phyloP scores from a whole-genome alignment of 2,329 filamentous ascomycete genomes.

The Neophaeococcomyces aloes region DNA sequence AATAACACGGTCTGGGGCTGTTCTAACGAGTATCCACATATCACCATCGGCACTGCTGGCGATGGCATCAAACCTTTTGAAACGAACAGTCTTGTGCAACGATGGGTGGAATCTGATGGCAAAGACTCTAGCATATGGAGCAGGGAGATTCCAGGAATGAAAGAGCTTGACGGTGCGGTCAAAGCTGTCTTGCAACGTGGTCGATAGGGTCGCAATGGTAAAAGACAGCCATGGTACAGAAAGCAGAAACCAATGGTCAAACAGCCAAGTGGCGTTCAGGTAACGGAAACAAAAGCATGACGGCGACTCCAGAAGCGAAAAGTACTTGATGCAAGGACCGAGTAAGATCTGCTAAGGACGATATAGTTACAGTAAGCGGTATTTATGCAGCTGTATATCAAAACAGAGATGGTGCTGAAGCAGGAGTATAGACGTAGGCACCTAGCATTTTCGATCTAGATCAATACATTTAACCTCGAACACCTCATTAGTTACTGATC shows the following conservation, averaged over 20 bases:
- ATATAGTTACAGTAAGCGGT: no score
- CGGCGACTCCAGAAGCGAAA: neutral
- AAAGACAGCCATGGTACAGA: neutral
- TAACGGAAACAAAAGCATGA: neutral
- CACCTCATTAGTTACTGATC: no score
- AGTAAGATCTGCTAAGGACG: no score
- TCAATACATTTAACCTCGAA: no score
- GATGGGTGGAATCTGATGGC: slow-evolving; percentile 56
- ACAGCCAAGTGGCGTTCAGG: neutral
- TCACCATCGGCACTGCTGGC: slow-evolving; percentile 77
- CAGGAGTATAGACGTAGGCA: neutral
- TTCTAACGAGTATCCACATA: slow-evolving; percentile 68
- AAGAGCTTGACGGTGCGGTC: slow-evolving; percentile 47
- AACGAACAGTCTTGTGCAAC: slow-evolving; percentile 71
- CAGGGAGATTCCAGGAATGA: slow-evolving; percentile 42
- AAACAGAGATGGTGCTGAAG: neutral
- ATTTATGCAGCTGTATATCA: no score
- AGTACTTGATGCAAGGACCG: no score
- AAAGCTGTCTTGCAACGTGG: slow-evolving; percentile 36
- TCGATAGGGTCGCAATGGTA: slow-evolving; percentile 1
- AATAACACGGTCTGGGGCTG: slow-evolving; percentile 53
- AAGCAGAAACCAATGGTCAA: neutral
- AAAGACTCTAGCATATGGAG: slow-evolving; percentile 43
- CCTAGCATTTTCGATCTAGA: no score
- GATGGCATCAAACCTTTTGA: slow-evolving; percentile 76